Base-by-base conservation (phyloP, 2,329 filamentous ascomycete genomes). In the Tothia fuscella region DNA sequence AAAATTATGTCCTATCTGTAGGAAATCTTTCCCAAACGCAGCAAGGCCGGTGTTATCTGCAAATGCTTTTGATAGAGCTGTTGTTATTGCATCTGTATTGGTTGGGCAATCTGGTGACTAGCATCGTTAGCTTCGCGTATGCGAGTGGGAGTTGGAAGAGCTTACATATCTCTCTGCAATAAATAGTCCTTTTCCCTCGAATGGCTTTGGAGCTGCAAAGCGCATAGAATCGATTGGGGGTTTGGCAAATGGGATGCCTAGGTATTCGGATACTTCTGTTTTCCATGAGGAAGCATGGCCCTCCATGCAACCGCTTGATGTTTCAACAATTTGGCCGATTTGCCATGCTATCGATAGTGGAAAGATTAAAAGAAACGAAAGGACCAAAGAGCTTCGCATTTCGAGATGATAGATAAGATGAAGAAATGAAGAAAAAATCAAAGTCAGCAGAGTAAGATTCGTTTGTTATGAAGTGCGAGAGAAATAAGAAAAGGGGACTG, bases 211-310 rank as follows among this genome's bases (percentile, higher is more conserved):
- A 3, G 54, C 48, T 10, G 52, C 55, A 44, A 59, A 61, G 24
- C 58, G 51, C 22, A 59, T 47, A 21, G 53, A 47, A 6, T 54
- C 58, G n/a, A 55, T 42, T 6, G 58, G 57, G 16, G 57, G 50
- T 45, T 55, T 48, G 2, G 56, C 59, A 41, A 57, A 62, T 7
- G 52, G 54, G 30, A 61, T 56, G 14, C 58, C 59, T 13, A 62
- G 44, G 29, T 58, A 62, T 25, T 61, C 56, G 9, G 49, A 47
- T 9, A 57, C 53, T 29, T 30, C 43, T 2, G 41, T 48, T 22
- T 43, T 47, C n/a, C n/a, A 14, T 2, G 49, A 46, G 4, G 56
- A 52, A 34, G 39, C 37, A 36, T 61, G 58, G 7, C 59, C 58
- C 33, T 54, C 45, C 30, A 60, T 50, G 2, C 42, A 47, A 6